Conservation (phyloP, 768 basidiomycete species). For the Boletus rubropictus region DNA sequence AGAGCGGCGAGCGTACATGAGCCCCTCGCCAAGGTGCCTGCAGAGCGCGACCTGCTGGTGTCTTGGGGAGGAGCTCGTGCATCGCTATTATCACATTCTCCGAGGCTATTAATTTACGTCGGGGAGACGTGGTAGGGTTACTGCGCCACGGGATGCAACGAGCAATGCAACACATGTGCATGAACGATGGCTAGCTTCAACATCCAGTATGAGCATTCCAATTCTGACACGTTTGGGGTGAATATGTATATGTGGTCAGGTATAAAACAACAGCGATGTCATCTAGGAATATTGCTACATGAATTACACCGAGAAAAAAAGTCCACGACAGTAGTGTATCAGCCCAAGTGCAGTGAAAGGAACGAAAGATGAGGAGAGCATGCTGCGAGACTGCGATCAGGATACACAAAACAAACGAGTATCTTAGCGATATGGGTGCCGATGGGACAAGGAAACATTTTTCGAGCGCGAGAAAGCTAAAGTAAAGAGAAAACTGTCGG, state of each 20-base stretch:
- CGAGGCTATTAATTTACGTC: background rate
- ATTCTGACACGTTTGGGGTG: too few species aligned
- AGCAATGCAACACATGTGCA: background rate
- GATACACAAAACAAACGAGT: background rate
- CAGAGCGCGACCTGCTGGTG: constrained; percentile 3
- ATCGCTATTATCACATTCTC: background rate
- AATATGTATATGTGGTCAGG: constrained; percentile 6
- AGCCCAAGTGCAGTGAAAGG: background rate
- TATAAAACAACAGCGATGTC: constrained; percentile 10
- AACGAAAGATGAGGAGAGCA: background rate
- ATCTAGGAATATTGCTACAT: constrained; percentile 12
- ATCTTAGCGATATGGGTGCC: background rate
- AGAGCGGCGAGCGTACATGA: too few species aligned
- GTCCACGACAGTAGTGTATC: constrained; percentile 4
- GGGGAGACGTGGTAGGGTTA: constrained; percentile 1
- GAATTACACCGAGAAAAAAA: background rate
- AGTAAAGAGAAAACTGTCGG: background rate
- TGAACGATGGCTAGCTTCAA: too few species aligned
- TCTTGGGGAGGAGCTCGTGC: constrained; percentile 11
- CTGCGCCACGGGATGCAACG: background rate
- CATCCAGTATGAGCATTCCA: background rate
- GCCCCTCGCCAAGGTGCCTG: too few species aligned
- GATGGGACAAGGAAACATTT: background rate
- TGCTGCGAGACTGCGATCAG: background rate
- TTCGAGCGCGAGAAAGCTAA: constrained; percentile 9